Evolutionary conservation across 305 asterid species (phyloP).

Genomic region (Plantago coronopus): DNA sequence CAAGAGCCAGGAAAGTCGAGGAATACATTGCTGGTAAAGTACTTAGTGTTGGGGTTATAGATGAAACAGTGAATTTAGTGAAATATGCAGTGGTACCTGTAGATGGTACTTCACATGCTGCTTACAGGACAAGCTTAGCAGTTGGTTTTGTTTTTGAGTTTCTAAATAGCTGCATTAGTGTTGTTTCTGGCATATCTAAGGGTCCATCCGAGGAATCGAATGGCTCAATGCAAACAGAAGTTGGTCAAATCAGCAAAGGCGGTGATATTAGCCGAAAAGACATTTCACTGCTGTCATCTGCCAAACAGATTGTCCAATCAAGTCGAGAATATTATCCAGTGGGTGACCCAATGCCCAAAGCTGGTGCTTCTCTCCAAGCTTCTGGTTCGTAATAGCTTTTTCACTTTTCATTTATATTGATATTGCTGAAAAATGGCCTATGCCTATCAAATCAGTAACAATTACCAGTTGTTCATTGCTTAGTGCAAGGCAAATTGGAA

Average conservation of each 20-base stretch:
- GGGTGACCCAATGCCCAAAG: conserved; percentile 67
- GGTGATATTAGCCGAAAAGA: conserved; percentile 19
- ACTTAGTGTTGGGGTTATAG: conserved; percentile 33
- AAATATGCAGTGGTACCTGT: conserved; percentile 50
- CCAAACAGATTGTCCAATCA: conserved; percentile 55
- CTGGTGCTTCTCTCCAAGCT: conserved; percentile 79
- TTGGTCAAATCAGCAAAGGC: conserved; percentile 18
- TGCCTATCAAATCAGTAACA: too few relatives aligned
- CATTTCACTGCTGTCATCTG: conserved; percentile 47
- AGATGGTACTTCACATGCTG: conserved; percentile 56
- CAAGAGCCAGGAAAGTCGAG: conserved; percentile 52
- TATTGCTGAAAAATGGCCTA: conserved; percentile 9
- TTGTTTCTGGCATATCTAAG: conserved; percentile 20
- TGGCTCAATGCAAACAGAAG: conserved; percentile 22
- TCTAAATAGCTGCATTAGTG: conserved; percentile 37
- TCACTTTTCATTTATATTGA: conserved; percentile 1
- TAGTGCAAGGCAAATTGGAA: too few relatives aligned
- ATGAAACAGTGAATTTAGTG: conserved; percentile 56
- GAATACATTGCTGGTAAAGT: conserved; percentile 48
- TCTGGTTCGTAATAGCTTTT: conserved; percentile 48
- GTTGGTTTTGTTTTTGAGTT: conserved; percentile 64
- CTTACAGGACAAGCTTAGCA: conserved; percentile 74
- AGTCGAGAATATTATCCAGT: conserved; percentile 62
- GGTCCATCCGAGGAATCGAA: conserved; percentile 22
- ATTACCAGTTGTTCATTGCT: neutral